Base-by-base conservation (phyloP, 495 filamentous ascomycete genomes). In the Friedmanniomyces simplex region DNA sequence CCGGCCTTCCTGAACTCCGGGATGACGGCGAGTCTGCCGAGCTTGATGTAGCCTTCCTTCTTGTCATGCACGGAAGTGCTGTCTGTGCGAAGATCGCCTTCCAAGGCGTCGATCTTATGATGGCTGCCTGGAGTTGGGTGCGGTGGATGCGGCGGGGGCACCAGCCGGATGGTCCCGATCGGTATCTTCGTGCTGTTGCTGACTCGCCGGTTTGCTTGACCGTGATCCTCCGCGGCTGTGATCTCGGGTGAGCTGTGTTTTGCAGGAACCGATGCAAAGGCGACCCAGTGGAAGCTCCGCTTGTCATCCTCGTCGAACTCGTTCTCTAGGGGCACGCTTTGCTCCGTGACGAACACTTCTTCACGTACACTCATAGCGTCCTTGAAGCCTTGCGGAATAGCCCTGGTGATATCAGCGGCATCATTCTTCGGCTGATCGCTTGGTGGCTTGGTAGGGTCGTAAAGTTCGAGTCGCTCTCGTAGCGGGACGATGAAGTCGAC, bases 251-350 rank as follows among this genome's bases (percentile, higher is more conserved):
- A 56, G 55, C 61, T 68, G 14, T 67, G 67, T 63, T 51, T 63
- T 21, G 64, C 75, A 68, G 39, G 71, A 43, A 79, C 73, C 21
- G 72, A 75, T 39, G 79, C 80, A 71, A 89, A 94, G 26, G 82
- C 71, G 28, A 95, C 79, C 85, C 87, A 95, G 68, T 96, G 90
- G 73, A 81, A 89, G 59, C 79, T 82, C 8, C 87, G 78, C 1
- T 72, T 20, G 68, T 97, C 91, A 68, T 96, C 88, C 1, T 70
- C 69, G 72, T 97, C 91, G 63, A 86, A 74, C 64, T 97, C 91
- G 63, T 78, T 77, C 1, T 80, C 78, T 0, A 80, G 68, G 0
- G 84, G 77, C 26, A 86, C 79, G 12, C 73, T 61, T 63, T 96
- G 91, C 69, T 95, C 90, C 21, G 76, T 55, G 14, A 90, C 80